Evolutionary conservation across 768 basidiomycete genomes (phyloP).

Genomic region (Leucosporidium yakuticum): DNA sequence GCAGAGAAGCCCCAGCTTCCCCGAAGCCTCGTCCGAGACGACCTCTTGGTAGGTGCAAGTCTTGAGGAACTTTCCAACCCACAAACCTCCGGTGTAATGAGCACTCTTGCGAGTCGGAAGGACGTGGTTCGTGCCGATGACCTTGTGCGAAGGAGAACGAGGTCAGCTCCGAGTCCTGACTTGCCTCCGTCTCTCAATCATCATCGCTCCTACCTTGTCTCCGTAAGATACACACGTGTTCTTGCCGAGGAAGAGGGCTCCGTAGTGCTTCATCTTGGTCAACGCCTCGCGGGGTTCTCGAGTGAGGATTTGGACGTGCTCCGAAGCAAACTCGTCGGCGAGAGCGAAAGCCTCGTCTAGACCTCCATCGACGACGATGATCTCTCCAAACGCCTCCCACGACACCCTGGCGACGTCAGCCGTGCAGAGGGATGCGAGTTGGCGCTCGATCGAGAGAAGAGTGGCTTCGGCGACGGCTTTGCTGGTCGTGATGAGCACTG

Average conservation of each 20-base stretch:
- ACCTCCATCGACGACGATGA: constrained; percentile 22
- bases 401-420: constrained; percentile 21
- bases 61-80: constrained; percentile 2
- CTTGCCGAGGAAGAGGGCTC: constrained; percentile 21
- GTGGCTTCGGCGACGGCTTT: constrained; percentile 16
- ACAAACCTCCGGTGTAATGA: constrained; percentile 20
- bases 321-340: constrained; percentile 22
- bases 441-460: constrained; percentile 15
- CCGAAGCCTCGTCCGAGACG: constrained; percentile 2
- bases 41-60: constrained; percentile 19
- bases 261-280: constrained; percentile 25
- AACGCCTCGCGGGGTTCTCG: constrained; percentile 15
- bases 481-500: constrained; percentile 28
- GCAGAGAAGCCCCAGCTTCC: constrained; percentile 17
- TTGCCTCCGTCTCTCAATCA: neutral
- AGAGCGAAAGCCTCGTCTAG: constrained; percentile 26
- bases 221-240: constrained; percentile 21
- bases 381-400: constrained; percentile 26
- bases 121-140: constrained; percentile 16
- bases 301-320: constrained; percentile 26
- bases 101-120: constrained; percentile 20
- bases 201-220: constrained; percentile 10
- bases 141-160: neutral
- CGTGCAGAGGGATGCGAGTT: constrained; percentile 12
- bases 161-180: neutral